Base-by-base conservation (phyloP, 306 rosid species). In the Quercus dentata region DNA sequence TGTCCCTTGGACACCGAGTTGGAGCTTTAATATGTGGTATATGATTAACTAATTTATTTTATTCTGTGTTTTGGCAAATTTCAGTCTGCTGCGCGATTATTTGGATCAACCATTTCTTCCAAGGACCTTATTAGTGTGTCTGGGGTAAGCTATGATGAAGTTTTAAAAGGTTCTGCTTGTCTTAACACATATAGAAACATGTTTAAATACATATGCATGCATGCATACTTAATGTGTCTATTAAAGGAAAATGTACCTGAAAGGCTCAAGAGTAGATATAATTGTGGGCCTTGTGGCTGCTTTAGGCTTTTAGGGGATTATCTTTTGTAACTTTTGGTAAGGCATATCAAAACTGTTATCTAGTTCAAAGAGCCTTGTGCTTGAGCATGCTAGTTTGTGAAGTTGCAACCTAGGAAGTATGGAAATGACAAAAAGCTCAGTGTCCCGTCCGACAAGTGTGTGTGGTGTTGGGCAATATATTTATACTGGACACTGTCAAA, bases 61-160 rank as follows among this genome's bases (percentile, higher is more conserved):
- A 14, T 72, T 71, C 8, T 72, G 5, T 55, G 35, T 62, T 67
- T 64, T 83, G 62, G 62, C 75, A 75, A 56, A 33, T 68, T 87
- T 81, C 92, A 92, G 99, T 94, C 99, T 23, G 94, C 99, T 21
- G 97, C 99, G 21, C 95, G 97, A 82, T 88, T 94, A 74, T 92
- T 90, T 86, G 99, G 99, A 77, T 94, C 97, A 79, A 84, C 94
- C 38, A 89, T 91, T 78, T 87, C 96, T 85, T 87, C 91, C 12
- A 84, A 89, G 87, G 91, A 94, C 81, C 86, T 92, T 84, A 86
- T 90, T 74, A 86, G 89, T 72, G 98, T 94, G 73, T 94, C 98
- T 55, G 97, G 97, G 95, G 98, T 94, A 83, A 82, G 95, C 86
- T 65, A 28, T 57, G 35, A 63, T 71, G 54, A 21, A 67, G 20